Evolutionary conservation across 2,329 filamentous ascomycete genomes (phyloP), one percentile per base, ranked within the genome.

Genomic region (Orbilia blumenaviensis): DNA sequence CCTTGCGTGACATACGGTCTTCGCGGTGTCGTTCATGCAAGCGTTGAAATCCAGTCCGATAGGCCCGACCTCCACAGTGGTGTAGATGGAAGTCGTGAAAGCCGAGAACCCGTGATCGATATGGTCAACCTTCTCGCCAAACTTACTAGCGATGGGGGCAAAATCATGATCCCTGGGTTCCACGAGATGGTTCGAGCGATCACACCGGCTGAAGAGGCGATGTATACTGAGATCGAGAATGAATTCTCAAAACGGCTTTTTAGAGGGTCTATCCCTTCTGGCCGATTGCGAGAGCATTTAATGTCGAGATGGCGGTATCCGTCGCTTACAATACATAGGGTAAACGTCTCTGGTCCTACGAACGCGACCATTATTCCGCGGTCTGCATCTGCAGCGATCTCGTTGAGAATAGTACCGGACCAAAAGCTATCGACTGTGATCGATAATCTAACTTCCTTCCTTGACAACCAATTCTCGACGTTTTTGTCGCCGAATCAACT

Each of bases 271-370:
- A 84, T 85, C 0, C 85, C 88, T 0, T 86, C 90, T 0, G 87
- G 91, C 5, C 87, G 87, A n/a, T 88, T 98, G 52, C 94, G 94
- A 74, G 87, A 89, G 38, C 93, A 91, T 1, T 86, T 99, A 4
- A 96, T 97, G 91, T 92, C 94, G 9, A 88, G 94, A 68, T 99
- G 95, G 95, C 90, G 95, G 21, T 94, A 98, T 81, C 93, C 95
- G 0, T 97, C 96, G 58, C 85, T 99, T 62, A 98, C 95, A 0
- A 92, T 98, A 46, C 95, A 99, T 83, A 88, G 92, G 6, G 93
- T 98, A 82, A 93, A 96, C 80, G 93, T 94, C 0, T 97, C 94
- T 0, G 94, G 94, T 0, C 93, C 93, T 0, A 87, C 89, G 62
- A 95, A 96, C 79, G 92, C 93, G 1, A 95, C 93, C 54, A 89